Conservation (phyloP, 306 rosid genomes). For the Inga laurina region DNA sequence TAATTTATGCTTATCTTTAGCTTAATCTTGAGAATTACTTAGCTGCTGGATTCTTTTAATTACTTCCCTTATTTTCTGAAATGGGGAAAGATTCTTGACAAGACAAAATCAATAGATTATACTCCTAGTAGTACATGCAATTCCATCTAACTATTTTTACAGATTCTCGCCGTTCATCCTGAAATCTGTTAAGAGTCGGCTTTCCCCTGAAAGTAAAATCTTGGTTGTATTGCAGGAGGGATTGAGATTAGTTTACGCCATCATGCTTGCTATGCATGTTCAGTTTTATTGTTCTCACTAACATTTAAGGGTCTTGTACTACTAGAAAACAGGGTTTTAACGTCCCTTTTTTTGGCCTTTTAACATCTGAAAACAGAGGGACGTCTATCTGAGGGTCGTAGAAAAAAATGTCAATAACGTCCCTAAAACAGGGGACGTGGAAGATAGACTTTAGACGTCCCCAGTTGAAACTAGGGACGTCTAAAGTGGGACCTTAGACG, state of each 20-base stretch:
- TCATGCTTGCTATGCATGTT: background rate
- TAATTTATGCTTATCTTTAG: too few species aligned
- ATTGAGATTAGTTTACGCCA: constrained; percentile 60
- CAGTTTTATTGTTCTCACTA: background rate
- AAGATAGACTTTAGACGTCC: too few species aligned
- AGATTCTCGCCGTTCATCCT: background rate
- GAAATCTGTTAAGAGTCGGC: constrained; percentile 61
- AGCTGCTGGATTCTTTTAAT: too few species aligned
- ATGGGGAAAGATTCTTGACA: background rate
- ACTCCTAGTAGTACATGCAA: background rate
- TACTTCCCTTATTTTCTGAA: background rate
- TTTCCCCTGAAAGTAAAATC: constrained; percentile 67
- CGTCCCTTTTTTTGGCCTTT: too few species aligned
- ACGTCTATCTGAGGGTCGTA: too few species aligned
- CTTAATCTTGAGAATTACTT: too few species aligned
- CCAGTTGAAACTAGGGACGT: too few species aligned
- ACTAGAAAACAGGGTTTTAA: too few species aligned
- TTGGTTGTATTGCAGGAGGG: constrained; percentile 94
- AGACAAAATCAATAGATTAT: background rate
- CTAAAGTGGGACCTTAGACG: too few species aligned
- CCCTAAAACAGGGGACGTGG: too few species aligned
- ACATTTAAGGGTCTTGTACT: constrained; percentile 36
- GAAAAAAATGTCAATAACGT: too few species aligned
- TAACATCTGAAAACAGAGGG: too few species aligned
- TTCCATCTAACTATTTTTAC: background rate